These are phyloP conservation scores for Eimeria mitis DNA, from an alignment of 169 alveolate species.

Conservation along the genomic window DNA sequence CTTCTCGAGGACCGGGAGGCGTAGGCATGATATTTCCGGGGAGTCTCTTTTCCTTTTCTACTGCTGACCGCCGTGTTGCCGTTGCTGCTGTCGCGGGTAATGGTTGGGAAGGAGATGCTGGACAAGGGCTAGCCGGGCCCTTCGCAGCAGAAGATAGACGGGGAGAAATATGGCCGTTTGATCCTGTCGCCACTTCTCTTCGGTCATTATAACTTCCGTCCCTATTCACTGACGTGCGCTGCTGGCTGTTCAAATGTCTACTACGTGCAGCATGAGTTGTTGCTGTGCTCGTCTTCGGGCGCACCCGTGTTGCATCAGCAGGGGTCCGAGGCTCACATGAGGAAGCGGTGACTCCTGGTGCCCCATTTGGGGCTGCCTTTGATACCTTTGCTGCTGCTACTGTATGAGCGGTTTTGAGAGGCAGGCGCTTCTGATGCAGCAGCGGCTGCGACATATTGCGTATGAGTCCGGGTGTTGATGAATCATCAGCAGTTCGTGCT, in stretches of 20 bases:
- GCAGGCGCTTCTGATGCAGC: conserved; percentile 11
- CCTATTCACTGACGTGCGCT: background rate
- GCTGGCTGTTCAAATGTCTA: background rate
- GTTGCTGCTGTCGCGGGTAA: background rate
- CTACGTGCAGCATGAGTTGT: background rate
- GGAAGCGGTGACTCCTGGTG: background rate
- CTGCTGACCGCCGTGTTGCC: background rate
- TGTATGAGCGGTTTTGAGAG: background rate
- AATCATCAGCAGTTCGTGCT: background rate
- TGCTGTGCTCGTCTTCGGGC: conserved; percentile 24
- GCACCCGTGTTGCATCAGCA: background rate
- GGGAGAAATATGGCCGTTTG: background rate
- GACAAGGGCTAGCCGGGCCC: background rate
- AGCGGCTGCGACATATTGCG: conserved; percentile 17
- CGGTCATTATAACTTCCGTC: background rate
- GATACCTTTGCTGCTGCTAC: background rate
- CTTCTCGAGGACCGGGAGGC: background rate
- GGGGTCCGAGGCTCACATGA: conserved; percentile 28
- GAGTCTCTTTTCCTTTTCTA: background rate
- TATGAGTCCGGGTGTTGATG: background rate
- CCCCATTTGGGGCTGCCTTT: background rate
- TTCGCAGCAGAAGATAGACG: background rate
- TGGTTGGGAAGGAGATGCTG: background rate
- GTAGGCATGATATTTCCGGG: background rate
- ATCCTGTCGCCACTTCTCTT: background rate